Base-by-base conservation (phyloP, 345 rosid species). In the Populus tremula region DNA sequence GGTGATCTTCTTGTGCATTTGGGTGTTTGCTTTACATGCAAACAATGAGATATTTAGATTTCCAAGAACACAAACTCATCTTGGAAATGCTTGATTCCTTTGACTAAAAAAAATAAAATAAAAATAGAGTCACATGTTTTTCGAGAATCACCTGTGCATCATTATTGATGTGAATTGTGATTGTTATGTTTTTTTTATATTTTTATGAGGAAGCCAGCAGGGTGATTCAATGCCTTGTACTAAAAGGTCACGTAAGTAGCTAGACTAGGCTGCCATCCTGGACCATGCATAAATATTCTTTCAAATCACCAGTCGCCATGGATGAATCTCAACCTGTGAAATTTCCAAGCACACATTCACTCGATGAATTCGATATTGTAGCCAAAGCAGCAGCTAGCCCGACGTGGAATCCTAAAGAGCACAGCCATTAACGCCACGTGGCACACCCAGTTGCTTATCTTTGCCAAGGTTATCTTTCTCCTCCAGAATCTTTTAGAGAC, bases 361-460 rank as follows among this genome's bases (percentile, higher is more conserved):
- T n/a, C 62, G 62, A 8, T 20, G 27, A n/a, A n/a, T 11, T 2
- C 1, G 14, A 43, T 41, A 13, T 43, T 43, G 13, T 43, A 11
- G 61, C 61, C 25, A 54, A 2, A 54, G 11, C 61, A 54, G 0
- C 41, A 20, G 71, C 49, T 1, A 33, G 49, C 71, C 72, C 69
- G 36, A 73, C 83, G 87, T 87, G 90, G 87, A 79, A 29, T 8
- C 27, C 47, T 67, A 50, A 63, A 14, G 70, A 73, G 82, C 86
- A 82, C 79, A 53, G 27, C 76, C 63, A 43, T 10, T 41, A 0
- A 31, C 27, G 77, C 80, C 81, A 83, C 82, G 73, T 82, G 78
- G 43, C 62, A 16, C 10, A 41, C 56, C 74, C 74, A 41, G 36
- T 68, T 33, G 72, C 73, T 73, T 67, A 79, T 67, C 73, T 67